Percentiles rank a stretch among this genome's conserved stretches.
These are phyloP conservation scores for Aspergillus sp. DNA, from an alignment of 2,329 filamentous ascomycete genomes.

Conservation along the genomic window DNA sequence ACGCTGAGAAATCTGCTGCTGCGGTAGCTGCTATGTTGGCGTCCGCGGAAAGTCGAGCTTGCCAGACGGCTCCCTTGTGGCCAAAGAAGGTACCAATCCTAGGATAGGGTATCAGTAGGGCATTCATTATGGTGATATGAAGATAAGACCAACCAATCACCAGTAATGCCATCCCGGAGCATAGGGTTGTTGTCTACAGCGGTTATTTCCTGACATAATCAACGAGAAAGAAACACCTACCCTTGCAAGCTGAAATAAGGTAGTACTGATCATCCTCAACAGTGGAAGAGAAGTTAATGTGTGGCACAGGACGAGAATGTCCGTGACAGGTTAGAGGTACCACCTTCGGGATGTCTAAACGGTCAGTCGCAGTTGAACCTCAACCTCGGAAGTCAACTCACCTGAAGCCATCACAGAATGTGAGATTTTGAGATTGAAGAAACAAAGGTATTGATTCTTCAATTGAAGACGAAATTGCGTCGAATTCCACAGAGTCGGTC, in stretches of 20 bases:
- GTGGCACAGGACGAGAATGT: conserved; percentile 85
- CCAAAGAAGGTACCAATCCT: conserved; percentile 96
- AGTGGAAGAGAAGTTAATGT: conserved; percentile 80
- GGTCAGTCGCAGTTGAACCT: conserved; percentile 2
- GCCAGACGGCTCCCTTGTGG: conserved; percentile 97
- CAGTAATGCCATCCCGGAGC: conserved; percentile 91
- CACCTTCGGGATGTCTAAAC: conserved; percentile 47
- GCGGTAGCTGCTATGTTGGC: conserved; percentile 84
- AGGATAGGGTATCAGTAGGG: conserved; percentile 8
- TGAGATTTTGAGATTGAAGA: conserved; percentile 1
- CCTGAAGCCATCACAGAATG: conserved; percentile 19
- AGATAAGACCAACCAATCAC: conserved; percentile 63
- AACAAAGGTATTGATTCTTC: conserved; percentile 4
- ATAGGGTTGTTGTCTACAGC: conserved; percentile 86
- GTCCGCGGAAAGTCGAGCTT: conserved; percentile 82
- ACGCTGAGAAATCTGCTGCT: conserved; percentile 93
- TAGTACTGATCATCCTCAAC: conserved; percentile 82
- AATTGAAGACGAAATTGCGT: conserved; percentile 4
- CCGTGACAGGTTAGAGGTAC: conserved; percentile 92
- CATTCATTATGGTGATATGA: neutral
- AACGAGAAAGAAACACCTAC: conserved; percentile 36
- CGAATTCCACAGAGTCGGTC: conserved; percentile 4
- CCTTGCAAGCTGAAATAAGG: conserved; percentile 88
- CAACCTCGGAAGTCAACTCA: conserved; percentile 3
- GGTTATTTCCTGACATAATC: conserved; percentile 3